Conservation (phyloP, 108 stramenopile genomes). For the Mediolabrus comicus region DNA sequence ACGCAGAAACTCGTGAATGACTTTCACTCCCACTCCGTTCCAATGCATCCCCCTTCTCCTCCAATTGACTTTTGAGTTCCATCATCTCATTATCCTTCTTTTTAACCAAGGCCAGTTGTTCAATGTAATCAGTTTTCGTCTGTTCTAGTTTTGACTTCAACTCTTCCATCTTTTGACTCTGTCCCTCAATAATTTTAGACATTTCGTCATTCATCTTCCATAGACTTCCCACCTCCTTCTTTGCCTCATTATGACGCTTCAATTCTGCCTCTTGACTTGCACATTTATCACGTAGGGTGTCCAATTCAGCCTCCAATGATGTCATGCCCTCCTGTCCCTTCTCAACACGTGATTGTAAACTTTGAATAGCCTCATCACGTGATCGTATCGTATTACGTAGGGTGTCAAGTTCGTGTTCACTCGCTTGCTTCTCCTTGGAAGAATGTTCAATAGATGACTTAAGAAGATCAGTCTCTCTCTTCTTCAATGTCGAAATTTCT, state of each 20-base stretch:
- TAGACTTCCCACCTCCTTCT: constrained; percentile 6
- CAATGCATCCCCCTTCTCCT: constrained; percentile 9
- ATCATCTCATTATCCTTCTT: constrained; percentile 14
- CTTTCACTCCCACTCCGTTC: not conserved
- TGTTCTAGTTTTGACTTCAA: constrained; percentile 20
- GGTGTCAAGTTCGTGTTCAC: constrained; percentile 19
- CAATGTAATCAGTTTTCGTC: constrained; percentile 20
- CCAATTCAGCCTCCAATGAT: constrained; percentile 36
- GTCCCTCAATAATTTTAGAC: constrained; percentile 32
- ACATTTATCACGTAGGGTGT: constrained; percentile 8
- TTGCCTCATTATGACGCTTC: constrained; percentile 7
- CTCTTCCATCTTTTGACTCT: constrained; percentile 31
- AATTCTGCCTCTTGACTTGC: not conserved
- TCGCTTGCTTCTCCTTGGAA: constrained; percentile 1
- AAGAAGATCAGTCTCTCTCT: not conserved
- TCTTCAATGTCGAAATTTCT: constrained; percentile 6
- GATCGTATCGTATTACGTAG: constrained; percentile 36
- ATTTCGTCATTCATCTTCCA: constrained; percentile 37
- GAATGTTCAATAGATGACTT: too few relatives aligned
- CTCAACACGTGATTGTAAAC: constrained; percentile 23
- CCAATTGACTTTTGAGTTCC: constrained; percentile 9
- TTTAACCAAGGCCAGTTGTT: constrained; percentile 6
- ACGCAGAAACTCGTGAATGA: constrained; percentile 10
- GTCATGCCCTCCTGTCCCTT: constrained; percentile 23
- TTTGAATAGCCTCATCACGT: constrained; percentile 38